These are phyloP conservation scores for Periconia digitata DNA, from an alignment of 2,329 filamentous ascomycete genomes.

Conservation along the genomic window DNA sequence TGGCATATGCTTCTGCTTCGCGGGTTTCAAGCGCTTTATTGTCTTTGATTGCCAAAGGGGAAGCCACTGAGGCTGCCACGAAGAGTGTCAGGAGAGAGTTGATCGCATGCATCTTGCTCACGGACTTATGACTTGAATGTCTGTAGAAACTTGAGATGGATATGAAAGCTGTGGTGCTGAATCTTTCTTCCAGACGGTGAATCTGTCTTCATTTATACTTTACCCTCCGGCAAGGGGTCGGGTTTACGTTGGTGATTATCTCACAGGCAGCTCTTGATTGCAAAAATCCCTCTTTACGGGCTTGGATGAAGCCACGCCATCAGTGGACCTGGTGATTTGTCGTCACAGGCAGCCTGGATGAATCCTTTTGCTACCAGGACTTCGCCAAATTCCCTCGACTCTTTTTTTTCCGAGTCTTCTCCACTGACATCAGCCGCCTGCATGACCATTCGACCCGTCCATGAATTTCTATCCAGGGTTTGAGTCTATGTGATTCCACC, in stretches of 20 bases:
- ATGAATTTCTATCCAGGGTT: background rate
- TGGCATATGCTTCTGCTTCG: constrained; percentile 5
- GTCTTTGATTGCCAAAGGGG: constrained; percentile 9
- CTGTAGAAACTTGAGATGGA: background rate
- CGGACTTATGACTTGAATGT: background rate
- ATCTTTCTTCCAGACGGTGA: background rate
- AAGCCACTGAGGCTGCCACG: constrained; percentile 9
- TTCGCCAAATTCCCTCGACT: background rate
- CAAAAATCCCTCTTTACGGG: background rate
- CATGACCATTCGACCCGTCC: background rate
- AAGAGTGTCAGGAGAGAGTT: constrained; percentile 10
- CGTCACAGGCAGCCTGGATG: background rate
- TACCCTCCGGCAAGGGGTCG: background rate
- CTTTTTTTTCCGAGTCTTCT: background rate
- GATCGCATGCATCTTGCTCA: constrained; percentile 10
- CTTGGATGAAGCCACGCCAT: background rate
- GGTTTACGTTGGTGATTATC: background rate
- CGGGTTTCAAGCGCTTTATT: constrained; percentile 4
- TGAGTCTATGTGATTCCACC: background rate
- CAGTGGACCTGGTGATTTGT: background rate
- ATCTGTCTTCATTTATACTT: background rate
- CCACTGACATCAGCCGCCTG: background rate
- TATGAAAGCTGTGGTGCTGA: background rate
- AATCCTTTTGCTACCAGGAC: background rate
- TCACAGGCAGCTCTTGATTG: background rate